phyloP scores from a whole-genome alignment of 805 yeast species.

The Yarrowia deformans region DNA sequence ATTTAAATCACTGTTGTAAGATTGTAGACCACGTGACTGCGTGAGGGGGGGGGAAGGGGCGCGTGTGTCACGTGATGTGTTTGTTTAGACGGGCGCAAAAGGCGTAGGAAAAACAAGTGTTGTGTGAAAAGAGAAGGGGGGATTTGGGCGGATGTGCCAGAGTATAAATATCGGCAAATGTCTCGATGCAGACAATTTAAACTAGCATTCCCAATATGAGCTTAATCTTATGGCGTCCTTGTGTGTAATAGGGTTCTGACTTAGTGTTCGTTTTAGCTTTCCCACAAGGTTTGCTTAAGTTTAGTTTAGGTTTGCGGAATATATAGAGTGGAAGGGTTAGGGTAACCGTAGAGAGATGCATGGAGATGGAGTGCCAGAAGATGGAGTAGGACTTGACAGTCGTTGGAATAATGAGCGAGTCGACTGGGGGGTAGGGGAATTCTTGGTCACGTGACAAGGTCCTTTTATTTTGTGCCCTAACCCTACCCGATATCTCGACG shows the following conservation, averaged over 20 bases:
- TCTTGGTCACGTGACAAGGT: too few relatives aligned
- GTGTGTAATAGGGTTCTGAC: neutral
- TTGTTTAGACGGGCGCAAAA: neutral
- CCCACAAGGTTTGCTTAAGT: too few relatives aligned
- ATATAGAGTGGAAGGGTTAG: neutral
- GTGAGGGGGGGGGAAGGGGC: too few relatives aligned
- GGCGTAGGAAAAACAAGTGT: neutral
- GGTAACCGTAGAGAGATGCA: neutral
- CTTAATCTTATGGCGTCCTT: neutral
- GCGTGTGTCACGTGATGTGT: neutral
- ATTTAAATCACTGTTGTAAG: conserved; percentile 26
- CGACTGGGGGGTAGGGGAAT: too few relatives aligned
- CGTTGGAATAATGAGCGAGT: too few relatives aligned
- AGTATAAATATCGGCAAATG: conserved; percentile 31
- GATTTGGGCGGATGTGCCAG: conserved; percentile 7
- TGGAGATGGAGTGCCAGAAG: too few relatives aligned
- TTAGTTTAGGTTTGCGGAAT: neutral
- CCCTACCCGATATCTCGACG: too few relatives aligned
- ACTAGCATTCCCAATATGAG: conserved; percentile 34
- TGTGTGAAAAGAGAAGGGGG: neutral
- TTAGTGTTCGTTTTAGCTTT: neutral
- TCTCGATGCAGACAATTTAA: conserved; percentile 32
- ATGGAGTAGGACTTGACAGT: too few relatives aligned
- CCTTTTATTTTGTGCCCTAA: too few relatives aligned
- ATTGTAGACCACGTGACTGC: conserved; percentile 10